Evolutionary conservation across 139 green algal genomes (phyloP), one percentile per base, ranked within the genome.

Genomic region (Yamagishiella unicocca): DNA sequence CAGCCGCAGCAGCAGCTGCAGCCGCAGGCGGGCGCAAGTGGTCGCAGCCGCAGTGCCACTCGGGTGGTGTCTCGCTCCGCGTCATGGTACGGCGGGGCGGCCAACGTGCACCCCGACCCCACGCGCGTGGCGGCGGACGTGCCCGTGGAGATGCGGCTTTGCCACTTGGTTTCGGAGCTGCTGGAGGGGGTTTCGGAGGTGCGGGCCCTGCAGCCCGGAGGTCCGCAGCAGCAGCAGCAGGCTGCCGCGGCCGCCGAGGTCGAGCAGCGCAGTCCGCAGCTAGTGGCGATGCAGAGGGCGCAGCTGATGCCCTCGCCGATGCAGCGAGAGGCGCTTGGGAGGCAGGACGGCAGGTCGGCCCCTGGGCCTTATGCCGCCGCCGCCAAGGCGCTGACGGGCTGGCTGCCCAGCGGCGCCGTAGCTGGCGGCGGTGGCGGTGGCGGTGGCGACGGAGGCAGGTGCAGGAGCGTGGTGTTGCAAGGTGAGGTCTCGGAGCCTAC

Each of bases 111-210:
- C 25, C 45, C 55, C 14, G 55, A 73, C 55, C 55, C 38, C 29
- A 74, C 6, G 0, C 79, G 61, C 22, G 17, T 76, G 38, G 35
- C 54, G n/a, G 17, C 42, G 24, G 79, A 76, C 40, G 40, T 40
- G 5, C 79, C 79, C 24, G 19, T 85, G 40, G 79, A 85, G 58
- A 67, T 85, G 61, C 42, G 62, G 40, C 42, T 85, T 40, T 85
- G 79, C 42, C 62, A 35, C 4, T 21, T 29, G 9, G 29, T 33
- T 12, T 5, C 0, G 40, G 79, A 85, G 61, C 62, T 85, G 61
- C n/a, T 85, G 25, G 62, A 85, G 5, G 79, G 79, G n/a, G 12
- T 85, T 1, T 58, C 61, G 27, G 79, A 85, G 5, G 54, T 85
- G 27, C 29, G 62, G 42, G 61, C 62, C 42, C 43, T 85, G 79